Conservation (phyloP, 2,329 filamentous ascomycete genomes). For the Nemania sp. region DNA sequence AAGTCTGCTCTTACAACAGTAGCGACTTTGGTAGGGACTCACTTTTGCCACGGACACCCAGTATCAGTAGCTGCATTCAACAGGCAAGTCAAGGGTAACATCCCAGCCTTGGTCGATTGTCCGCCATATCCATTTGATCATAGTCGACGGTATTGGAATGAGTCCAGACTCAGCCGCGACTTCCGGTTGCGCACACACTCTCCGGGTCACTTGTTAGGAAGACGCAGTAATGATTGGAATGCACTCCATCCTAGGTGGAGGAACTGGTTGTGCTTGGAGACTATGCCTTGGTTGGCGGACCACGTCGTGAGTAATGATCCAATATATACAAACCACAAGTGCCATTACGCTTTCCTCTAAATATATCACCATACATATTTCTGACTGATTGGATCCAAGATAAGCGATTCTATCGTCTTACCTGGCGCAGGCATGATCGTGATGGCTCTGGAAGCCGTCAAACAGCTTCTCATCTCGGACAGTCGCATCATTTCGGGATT, state of each 20-base stretch:
- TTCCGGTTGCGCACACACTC: background rate
- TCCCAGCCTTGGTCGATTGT: background rate
- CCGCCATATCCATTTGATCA: slow-evolving; percentile 55
- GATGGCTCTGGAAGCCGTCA: slow-evolving; percentile 55
- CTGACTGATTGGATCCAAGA: too few species aligned
- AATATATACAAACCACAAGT: too few species aligned
- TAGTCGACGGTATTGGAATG: background rate
- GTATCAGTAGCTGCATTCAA: slow-evolving; percentile 7
- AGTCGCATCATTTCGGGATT: slow-evolving; percentile 36
- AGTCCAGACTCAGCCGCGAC: background rate
- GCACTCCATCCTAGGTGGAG: slow-evolving; percentile 20
- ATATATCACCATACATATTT: too few species aligned
- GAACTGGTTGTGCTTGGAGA: background rate
- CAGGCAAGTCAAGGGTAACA: background rate
- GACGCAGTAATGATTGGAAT: slow-evolving; percentile 37
- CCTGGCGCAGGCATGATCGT: slow-evolving; percentile 53
- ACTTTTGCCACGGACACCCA: slow-evolving; percentile 30
- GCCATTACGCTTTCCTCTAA: too few species aligned
- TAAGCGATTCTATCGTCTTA: background rate
- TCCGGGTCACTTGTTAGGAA: background rate
- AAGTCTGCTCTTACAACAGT: background rate
- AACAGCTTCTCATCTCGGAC: slow-evolving; percentile 37
- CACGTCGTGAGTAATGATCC: slow-evolving; percentile 20
- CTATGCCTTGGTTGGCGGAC: slow-evolving; percentile 18
- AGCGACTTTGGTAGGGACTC: slow-evolving; percentile 4